Evolutionary conservation across 2,329 filamentous ascomycete genomes (phyloP).

Genomic region (Lasiodiplodia theobromae): DNA sequence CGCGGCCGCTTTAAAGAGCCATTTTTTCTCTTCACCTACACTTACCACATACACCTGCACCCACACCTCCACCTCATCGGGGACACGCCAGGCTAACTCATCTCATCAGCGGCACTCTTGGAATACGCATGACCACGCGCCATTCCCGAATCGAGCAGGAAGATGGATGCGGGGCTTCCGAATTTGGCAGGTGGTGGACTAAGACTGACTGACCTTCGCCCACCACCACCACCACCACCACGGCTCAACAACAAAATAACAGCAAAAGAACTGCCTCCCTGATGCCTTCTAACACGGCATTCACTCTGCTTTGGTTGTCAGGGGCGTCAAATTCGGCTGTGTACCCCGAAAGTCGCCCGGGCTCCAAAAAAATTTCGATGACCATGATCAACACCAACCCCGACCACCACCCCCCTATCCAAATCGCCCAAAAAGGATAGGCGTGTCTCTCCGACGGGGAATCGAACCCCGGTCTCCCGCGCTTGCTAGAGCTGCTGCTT

Average conservation of each 20-base stretch:
- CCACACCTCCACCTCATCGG: too few relatives aligned
- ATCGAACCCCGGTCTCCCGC: constrained; percentile 8
- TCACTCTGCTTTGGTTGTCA: background rate
- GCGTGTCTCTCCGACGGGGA: background rate
- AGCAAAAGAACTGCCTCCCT: background rate
- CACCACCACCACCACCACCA: background rate
- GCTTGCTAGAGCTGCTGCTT: background rate
- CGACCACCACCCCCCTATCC: background rate
- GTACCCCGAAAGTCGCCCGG: background rate
- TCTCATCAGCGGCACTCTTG: background rate
- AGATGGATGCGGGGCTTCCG: background rate
- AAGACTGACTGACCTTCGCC: background rate
- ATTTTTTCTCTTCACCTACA: background rate
- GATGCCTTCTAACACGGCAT: background rate
- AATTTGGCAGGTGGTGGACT: background rate
- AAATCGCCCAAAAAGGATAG: background rate
- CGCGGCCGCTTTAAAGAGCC: background rate
- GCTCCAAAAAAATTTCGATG: background rate
- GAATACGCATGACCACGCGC: background rate
- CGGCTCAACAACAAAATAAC: background rate
- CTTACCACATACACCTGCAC: background rate
- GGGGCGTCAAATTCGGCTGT: background rate
- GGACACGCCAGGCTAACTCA: background rate
- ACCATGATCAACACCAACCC: background rate
- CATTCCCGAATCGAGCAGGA: background rate